A percentile compares a stretch with the other conserved stretches of the same genome.
These are phyloP conservation scores for Fraxinus anomala DNA, from an alignment of 257 asterid genomes.

Conservation along the genomic window DNA sequence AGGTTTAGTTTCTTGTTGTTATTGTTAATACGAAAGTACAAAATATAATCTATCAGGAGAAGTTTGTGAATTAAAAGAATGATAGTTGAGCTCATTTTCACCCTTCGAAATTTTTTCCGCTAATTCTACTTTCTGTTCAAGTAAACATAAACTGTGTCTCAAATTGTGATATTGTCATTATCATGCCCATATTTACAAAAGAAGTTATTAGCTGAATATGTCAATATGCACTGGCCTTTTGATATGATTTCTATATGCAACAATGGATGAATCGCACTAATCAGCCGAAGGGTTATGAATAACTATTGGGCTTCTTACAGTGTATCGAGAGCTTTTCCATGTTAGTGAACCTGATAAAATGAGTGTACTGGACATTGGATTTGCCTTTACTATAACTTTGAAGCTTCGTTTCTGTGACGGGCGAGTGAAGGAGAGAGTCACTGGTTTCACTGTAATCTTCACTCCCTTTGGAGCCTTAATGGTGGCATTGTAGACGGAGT, in stretches of 20 bases:
- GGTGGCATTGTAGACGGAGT: slow-evolving; percentile 62
- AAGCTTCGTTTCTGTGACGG: slow-evolving; percentile 57
- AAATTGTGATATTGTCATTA: not conserved
- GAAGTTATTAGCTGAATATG: not conserved
- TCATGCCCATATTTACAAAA: not conserved
- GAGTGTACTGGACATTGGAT: slow-evolving; percentile 35
- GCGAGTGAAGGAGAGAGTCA: slow-evolving; percentile 48
- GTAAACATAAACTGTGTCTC: too few species aligned
- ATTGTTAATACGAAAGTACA: too few species aligned
- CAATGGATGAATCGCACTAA: slow-evolving; percentile 13
- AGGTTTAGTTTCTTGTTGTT: too few species aligned
- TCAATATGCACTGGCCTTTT: not conserved
- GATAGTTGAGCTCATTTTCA: too few species aligned
- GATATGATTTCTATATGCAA: not conserved
- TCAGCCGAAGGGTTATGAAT: slow-evolving; percentile 48
- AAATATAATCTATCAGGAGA: too few species aligned
- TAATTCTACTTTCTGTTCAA: not conserved
- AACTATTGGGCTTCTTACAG: slow-evolving; percentile 73
- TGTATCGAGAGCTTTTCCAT: slow-evolving; percentile 56
- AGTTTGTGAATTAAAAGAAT: too few species aligned
- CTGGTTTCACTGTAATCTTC: slow-evolving; percentile 62
- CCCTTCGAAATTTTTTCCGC: too few species aligned
- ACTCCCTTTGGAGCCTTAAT: slow-evolving; percentile 70
- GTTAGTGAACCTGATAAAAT: slow-evolving; percentile 65
- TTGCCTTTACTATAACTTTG: slow-evolving; percentile 76